phyloP scores from a whole-genome alignment of 2,329 filamentous ascomycete genomes.

The Lizonia empirigonia region DNA sequence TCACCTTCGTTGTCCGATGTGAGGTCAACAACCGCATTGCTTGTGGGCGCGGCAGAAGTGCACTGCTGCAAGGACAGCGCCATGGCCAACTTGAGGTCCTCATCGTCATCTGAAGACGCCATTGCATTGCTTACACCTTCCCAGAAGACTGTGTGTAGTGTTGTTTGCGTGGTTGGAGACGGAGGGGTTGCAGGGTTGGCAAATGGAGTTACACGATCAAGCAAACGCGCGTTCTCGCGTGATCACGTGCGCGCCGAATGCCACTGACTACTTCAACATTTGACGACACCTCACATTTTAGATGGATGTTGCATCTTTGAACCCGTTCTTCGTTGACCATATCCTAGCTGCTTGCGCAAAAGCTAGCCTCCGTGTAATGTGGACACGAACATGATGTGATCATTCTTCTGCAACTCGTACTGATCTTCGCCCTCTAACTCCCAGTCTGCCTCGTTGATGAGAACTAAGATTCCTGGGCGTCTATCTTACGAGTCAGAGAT shows the following conservation, averaged over 20 bases:
- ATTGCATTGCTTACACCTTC: slow-evolving; percentile 15
- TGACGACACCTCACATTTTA: not conserved
- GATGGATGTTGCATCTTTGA: not conserved
- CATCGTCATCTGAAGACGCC: slow-evolving; percentile 37
- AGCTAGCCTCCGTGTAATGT: slow-evolving; percentile 86
- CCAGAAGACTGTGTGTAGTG: not conserved
- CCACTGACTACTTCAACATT: not conserved
- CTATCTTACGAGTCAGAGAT: slow-evolving; percentile 56
- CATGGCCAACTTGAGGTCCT: slow-evolving; percentile 36
- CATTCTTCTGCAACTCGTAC: slow-evolving; percentile 79
- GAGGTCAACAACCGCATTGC: slow-evolving; percentile 22
- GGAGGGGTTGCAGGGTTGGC: not conserved
- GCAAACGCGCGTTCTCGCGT: slow-evolving; percentile 26
- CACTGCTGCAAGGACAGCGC: slow-evolving; percentile 38
- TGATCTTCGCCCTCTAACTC: slow-evolving; percentile 93
- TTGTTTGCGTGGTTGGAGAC: slow-evolving; percentile 9
- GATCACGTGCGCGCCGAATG: slow-evolving; percentile 25
- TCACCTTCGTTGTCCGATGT: slow-evolving; percentile 23
- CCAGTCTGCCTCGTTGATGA: slow-evolving; percentile 99
- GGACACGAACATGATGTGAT: slow-evolving; percentile 94
- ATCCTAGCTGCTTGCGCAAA: too few relatives aligned
- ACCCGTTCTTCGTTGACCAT: not conserved
- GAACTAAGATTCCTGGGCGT: slow-evolving; percentile 90
- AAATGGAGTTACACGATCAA: not conserved
- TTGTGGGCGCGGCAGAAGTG: not conserved